A percentile compares a stretch with the other conserved stretches of the same genome.
Evolutionary conservation across 352 stramenopile species (phyloP).

Genomic region (Pythium monospermum): DNA sequence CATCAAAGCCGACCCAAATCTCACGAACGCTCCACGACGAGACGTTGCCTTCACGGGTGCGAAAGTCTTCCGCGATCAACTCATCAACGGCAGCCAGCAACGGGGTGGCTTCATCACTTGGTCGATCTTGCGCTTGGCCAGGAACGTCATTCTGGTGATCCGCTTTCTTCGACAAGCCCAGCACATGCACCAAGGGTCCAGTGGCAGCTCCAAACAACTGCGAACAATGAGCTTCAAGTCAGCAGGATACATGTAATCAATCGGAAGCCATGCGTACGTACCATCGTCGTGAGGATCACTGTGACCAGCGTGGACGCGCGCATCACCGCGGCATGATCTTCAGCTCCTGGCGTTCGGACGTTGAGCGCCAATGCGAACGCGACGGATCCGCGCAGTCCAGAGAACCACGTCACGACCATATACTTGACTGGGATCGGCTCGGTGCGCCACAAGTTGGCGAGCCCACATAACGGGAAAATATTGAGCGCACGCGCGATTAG

Average conservation of each 20-base stretch:
- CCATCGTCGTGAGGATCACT: constrained; percentile 46
- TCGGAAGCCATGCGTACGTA: too few species aligned
- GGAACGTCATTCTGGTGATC: neutral
- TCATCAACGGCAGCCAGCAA: constrained; percentile 3
- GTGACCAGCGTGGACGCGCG: constrained; percentile 50
- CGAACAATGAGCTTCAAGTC: too few species aligned
- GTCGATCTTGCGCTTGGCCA: neutral
- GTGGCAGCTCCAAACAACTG: too few species aligned
- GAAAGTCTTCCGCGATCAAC: neutral
- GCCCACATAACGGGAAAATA: too few species aligned
- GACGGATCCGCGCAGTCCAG: constrained; percentile 90
- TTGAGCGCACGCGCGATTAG: too few species aligned
- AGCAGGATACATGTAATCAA: too few species aligned
- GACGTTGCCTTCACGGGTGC: neutral
- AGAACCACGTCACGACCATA: constrained; percentile 90
- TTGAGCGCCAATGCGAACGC: constrained; percentile 87
- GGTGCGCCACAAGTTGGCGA: too few species aligned
- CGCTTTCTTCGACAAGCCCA: constrained; percentile 12
- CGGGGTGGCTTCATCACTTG: constrained; percentile 18
- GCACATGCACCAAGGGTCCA: too few species aligned
- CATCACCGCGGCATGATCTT: constrained; percentile 32
- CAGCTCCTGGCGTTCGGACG: constrained; percentile 31
- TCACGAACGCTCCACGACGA: neutral
- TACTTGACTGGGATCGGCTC: constrained; percentile 64
- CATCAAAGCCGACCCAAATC: constrained; percentile 7